Conservation (phyloP, 805 yeast species). For the Lipomyces sp. region DNA sequence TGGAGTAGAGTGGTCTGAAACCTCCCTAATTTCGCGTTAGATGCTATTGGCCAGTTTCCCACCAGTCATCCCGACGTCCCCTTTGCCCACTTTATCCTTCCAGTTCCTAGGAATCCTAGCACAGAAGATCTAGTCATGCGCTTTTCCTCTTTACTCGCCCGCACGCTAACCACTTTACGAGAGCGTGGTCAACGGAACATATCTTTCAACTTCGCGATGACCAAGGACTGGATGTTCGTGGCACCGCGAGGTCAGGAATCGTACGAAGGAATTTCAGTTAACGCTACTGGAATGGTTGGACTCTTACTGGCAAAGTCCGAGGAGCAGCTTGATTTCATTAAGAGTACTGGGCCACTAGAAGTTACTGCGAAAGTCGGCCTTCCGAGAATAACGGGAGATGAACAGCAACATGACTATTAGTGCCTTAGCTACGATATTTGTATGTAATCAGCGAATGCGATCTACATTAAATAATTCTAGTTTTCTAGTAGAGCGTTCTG, state of each 20-base stretch:
- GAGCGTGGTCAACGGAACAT: conserved; percentile 45
- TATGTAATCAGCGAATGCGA: too few species aligned
- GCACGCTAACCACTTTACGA: conserved; percentile 65
- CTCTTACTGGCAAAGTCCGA: conserved; percentile 74
- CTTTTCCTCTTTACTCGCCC: conserved; percentile 73
- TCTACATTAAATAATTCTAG: neutral
- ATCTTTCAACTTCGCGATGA: conserved; percentile 82
- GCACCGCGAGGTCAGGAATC: conserved; percentile 76
- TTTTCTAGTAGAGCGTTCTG: conserved; percentile 46
- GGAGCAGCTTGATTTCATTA: conserved; percentile 53
- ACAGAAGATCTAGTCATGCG: conserved; percentile 68
- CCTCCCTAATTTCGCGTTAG: neutral
- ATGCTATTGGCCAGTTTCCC: conserved; percentile 55
- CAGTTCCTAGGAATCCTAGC: conserved; percentile 54
- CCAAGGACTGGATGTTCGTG: conserved; percentile 79
- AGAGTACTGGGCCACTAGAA: conserved; percentile 52
- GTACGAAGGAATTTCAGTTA: conserved; percentile 65
- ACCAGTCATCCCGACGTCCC: conserved; percentile 64
- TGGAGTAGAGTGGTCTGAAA: neutral
- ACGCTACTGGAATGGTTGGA: conserved; percentile 82
- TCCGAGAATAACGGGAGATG: conserved; percentile 46
- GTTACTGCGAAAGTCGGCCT: conserved; percentile 71
- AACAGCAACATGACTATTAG: conserved; percentile 34
- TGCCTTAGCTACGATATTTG: neutral
- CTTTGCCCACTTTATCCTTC: conserved; percentile 83